A percentile compares a stretch with the other conserved stretches of the same genome.
These are phyloP conservation scores for Fusarium sp. DNA, from an alignment of 2,329 filamentous ascomycete species.

Conservation along the genomic window DNA sequence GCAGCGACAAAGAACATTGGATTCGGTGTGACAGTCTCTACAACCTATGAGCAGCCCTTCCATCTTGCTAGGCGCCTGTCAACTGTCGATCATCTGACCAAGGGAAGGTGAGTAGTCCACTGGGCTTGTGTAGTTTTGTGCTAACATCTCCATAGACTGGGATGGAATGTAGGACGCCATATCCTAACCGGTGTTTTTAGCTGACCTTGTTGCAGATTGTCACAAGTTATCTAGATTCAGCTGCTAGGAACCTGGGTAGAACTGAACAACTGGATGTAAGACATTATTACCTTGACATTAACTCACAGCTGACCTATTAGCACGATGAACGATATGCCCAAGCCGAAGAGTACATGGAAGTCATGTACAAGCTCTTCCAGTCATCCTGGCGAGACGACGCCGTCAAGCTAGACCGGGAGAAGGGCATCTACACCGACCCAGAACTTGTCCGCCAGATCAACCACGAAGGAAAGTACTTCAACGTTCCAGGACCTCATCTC, in stretches of 20 bases:
- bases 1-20: conserved; percentile 75
- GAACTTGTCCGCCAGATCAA: conserved; percentile 72
- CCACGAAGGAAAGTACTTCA: conserved; percentile 73
- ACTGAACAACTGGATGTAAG: conserved; percentile 60
- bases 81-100: conserved; percentile 76
- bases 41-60: conserved; percentile 79
- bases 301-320: conserved; percentile 33
- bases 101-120: conserved; percentile 60
- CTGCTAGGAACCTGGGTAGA: conserved; percentile 73
- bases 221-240: conserved; percentile 77
- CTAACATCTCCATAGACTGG: conserved; percentile 53
- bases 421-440: conserved; percentile 66
- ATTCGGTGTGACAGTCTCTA: conserved; percentile 77
- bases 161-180: conserved; percentile 63
- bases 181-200: background rate
- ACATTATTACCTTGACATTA: background rate
- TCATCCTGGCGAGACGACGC: conserved; percentile 77
- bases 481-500: conserved; percentile 73
- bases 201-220: conserved; percentile 64
- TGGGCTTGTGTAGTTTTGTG: fast-evolving
- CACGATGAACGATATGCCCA: conserved; percentile 76
- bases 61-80: conserved; percentile 74
- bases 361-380: conserved; percentile 75
- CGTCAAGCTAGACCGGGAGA: conserved; percentile 68
- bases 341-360: conserved; percentile 73